Evolutionary conservation across 805 yeast species (phyloP), one percentile per base, ranked within the genome.

Genomic region (Babjeviella inositovora): DNA sequence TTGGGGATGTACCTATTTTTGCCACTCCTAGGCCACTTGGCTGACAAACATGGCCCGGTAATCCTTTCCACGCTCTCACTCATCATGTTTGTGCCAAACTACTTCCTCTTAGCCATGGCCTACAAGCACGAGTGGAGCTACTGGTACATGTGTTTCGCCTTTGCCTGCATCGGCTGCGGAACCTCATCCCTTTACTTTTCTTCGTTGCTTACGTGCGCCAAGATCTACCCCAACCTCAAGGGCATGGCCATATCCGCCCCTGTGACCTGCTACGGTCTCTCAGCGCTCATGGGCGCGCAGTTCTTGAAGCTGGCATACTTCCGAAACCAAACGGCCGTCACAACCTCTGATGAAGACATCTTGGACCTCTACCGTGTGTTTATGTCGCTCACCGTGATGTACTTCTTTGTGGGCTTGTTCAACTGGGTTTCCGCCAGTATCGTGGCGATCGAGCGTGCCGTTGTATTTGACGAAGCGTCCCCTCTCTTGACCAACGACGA

Each of bases 211-310:
- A 76, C 92, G 2, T 81, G 94, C 49, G 92, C 95, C 3, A 71
- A 77, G 36, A 63, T 84, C n/a, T 79, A 70, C 38, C 92, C 93
- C 0, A 53, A 66, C 18, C 57, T 60, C 22, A 79, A 81, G 28
- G 75, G 93, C 2, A 46, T 87, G 26, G 77, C 93, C 15, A 81
- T 87, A 20, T 75, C 92, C 25, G 61, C 77, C 21, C 98, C 98
- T 0, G 85, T 87, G 3, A 67, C 93, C 1, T 75, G 75, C 31
- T 85, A 76, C 44, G 98, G 97, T 2, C 38, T 82, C 15, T 75
- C 93, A 5, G 66, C 93, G 2, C 52, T 90, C 26, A 45, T 85
- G 22, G 75, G 79, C 4, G 62, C 93, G 0, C 84, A 71, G 41
- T 39, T 66, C 21, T 45, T 66, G 40, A 63, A 57, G 28, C 39